Evolutionary conservation across 2,329 filamentous ascomycete genomes (phyloP).

Genomic region (Dothiorella sarmentorum): DNA sequence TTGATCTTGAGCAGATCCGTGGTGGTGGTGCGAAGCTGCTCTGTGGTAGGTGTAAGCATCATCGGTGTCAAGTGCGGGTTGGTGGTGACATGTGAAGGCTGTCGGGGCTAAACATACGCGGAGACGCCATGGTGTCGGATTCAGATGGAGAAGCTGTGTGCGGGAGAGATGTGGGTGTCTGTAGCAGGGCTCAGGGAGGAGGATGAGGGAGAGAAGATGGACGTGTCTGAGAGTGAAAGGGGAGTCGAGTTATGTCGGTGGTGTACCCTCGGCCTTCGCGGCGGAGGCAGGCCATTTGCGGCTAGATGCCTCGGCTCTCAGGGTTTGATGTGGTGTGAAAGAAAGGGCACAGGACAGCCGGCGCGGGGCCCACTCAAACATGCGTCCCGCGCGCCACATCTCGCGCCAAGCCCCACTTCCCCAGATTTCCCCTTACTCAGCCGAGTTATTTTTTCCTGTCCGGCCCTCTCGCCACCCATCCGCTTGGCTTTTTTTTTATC

Average conservation of each 20-base stretch:
- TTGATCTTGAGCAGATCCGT: constrained; percentile 98
- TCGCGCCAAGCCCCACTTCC: constrained; percentile 6
- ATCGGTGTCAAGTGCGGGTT: background rate
- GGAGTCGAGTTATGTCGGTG: constrained; percentile 19
- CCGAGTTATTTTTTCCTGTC: constrained; percentile 2
- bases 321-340: background rate
- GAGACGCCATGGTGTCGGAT: constrained; percentile 63
- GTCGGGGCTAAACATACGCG: constrained; percentile 59
- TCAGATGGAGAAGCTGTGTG: background rate
- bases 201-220: background rate
- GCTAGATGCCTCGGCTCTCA: constrained; percentile 5
- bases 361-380: too few species aligned
- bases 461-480: background rate
- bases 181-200: background rate
- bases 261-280: constrained; percentile 6
- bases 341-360: too few species aligned
- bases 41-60: background rate
- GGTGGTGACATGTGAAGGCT: constrained; percentile 17
- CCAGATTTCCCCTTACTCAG: constrained; percentile 6
- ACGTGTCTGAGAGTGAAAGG: constrained; percentile 13
- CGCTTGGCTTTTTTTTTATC: too few species aligned
- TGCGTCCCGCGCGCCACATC: background rate
- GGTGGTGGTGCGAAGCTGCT: constrained; percentile 72
- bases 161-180: background rate
- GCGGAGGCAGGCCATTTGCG: background rate